Conservation (phyloP, 208 protist genomes). For the Trypanosoma platydactyli region DNA sequence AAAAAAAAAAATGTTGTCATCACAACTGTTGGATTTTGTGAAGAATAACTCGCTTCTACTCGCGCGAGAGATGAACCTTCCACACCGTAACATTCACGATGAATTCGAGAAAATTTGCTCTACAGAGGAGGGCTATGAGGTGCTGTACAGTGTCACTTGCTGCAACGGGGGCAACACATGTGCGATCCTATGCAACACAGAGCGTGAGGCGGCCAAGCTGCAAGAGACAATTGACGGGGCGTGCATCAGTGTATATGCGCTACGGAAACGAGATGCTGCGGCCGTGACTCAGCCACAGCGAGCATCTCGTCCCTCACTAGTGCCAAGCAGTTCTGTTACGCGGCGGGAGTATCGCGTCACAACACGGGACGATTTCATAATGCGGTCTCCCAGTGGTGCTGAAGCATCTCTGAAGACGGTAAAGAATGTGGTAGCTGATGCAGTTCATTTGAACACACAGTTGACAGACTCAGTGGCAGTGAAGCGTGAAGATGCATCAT, state of each 20-base stretch:
- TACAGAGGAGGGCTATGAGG: conserved; percentile 12
- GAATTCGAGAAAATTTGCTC: conserved; percentile 22
- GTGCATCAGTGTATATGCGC: conserved; percentile 21
- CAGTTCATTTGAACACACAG: too few relatives aligned
- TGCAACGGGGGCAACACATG: background rate
- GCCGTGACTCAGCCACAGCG: conserved; percentile 2
- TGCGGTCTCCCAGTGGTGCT: background rate
- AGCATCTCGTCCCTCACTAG: background rate
- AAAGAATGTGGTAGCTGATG: too few relatives aligned
- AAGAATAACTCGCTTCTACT: conserved; percentile 5
- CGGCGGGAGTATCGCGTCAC: conserved; percentile 32
- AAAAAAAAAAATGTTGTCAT: conserved; percentile 1
- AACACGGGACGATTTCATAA: conserved; percentile 19
- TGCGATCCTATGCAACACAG: conserved; percentile 4
- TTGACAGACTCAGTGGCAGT: background rate
- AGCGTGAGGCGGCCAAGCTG: conserved; percentile 9
- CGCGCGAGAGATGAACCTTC: conserved; percentile 10
- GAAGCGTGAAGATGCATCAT: too few relatives aligned
- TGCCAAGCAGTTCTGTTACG: background rate
- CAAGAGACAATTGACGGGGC: conserved; percentile 7
- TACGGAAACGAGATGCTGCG: conserved; percentile 8
- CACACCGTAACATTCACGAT: conserved; percentile 2
- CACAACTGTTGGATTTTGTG: conserved; percentile 6
- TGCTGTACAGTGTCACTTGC: conserved; percentile 23
- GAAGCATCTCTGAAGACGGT: background rate